Evolutionary conservation across 139 green algal genomes (phyloP), one percentile per base, ranked within the genome.

Genomic region (Micractinium conductrix): DNA sequence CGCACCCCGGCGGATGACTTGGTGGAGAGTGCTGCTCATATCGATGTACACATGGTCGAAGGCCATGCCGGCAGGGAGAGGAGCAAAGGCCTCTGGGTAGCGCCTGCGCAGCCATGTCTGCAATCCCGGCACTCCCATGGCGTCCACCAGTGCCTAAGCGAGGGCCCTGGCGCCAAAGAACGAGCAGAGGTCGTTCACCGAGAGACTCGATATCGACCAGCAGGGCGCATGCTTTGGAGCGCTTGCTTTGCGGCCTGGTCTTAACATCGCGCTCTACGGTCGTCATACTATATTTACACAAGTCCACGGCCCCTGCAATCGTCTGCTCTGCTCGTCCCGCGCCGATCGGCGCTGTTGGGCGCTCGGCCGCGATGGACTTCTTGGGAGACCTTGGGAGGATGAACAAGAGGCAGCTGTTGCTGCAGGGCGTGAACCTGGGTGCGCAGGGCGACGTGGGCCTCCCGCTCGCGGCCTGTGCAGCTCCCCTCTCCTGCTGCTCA

Each of bases 11-110:
- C 94, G 81, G 74, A 96, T 83, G 1, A 93, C 91, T 22, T 82
- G 88, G 74, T 97, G 94, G 40, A 98, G 83, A 0, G 95, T 87
- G 28, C 74, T 90, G 79, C 93, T 92, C 76, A 97, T 87, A 78
- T 98, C 95, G 14, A 97, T 89, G 72, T 96, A 96, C 21, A 97
- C 68, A 33, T 96, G 91, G 80, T 97, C 93, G 12, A 93, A 85
- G 28, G 17, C 68, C 7, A 73, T 63, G 22, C 85, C 75, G 26
- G 76, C 28, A 43, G 43, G 65, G 37, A 93, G 53, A 0, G 85
- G 81, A 2, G 92, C 84, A 73, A 94, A 97, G 4, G 91, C 91
- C 14, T 84, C 73, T 28, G 82, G 79, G 65, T 94, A 91, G 28
- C 86, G 71, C 37, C 88, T 48, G 7, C 82, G 70, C 68, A 97